A percentile compares a stretch with the other conserved stretches of the same genome.
These are phyloP conservation scores for Cicer pinnatifidum DNA, from an alignment of 306 rosid genomes.

Conservation along the genomic window DNA sequence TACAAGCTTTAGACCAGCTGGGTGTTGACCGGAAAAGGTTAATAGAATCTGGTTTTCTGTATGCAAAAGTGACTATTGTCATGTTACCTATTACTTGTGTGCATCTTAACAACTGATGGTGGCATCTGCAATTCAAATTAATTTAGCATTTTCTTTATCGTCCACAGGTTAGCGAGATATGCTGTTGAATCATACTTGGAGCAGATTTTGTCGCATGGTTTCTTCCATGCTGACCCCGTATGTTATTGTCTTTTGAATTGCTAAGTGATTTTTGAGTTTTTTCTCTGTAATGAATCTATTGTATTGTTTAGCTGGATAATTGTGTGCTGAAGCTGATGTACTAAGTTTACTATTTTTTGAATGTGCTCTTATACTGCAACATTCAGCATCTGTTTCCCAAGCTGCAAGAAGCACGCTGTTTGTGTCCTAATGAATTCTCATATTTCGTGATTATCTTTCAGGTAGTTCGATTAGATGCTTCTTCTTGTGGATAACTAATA, in stretches of 20 bases:
- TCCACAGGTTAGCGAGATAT: constrained; percentile 82
- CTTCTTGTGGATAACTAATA: constrained; percentile 13
- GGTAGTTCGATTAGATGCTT: constrained; percentile 37
- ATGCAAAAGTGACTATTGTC: constrained; percentile 20
- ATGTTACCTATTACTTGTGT: constrained; percentile 32
- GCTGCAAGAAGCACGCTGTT: constrained; percentile 18
- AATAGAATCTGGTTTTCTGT: constrained; percentile 36
- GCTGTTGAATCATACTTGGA: constrained; percentile 99
- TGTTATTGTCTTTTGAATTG: constrained; percentile 49
- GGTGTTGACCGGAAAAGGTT: constrained; percentile 95
- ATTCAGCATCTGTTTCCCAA: constrained; percentile 23
- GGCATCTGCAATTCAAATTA: constrained; percentile 34
- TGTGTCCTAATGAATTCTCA: constrained; percentile 7
- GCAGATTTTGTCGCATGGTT: constrained; percentile 96
- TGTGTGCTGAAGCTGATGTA: constrained; percentile 24
- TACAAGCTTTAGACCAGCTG: constrained; percentile 90
- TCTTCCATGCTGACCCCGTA: constrained; percentile 99
- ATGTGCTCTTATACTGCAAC: constrained; percentile 25
- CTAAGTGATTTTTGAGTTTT: constrained; percentile 29
- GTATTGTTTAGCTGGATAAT: constrained; percentile 28
- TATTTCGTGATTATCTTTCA: constrained; percentile 35
- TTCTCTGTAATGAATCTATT: constrained; percentile 25
- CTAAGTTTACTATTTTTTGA: constrained; percentile 29
- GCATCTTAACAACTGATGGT: constrained; percentile 33
- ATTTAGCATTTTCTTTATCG: constrained; percentile 29